These are phyloP conservation scores for Cladophialophora bantiana DNA, from an alignment of 2,329 filamentous ascomycete genomes.

Conservation along the genomic window DNA sequence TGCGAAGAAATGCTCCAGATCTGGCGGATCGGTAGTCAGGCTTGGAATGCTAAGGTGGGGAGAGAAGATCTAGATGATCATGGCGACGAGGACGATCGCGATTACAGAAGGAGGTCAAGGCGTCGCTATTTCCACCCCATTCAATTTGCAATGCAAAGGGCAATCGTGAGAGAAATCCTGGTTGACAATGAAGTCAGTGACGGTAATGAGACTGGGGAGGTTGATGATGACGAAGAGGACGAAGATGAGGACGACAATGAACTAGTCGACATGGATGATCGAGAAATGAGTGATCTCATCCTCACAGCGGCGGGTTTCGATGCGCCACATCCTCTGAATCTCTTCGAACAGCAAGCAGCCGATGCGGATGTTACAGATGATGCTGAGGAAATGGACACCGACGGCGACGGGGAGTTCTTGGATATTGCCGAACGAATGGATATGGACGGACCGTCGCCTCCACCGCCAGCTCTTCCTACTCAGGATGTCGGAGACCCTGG, in stretches of 20 bases:
- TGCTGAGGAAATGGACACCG: conserved; percentile 54
- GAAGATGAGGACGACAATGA: conserved; percentile 46
- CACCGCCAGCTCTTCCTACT: conserved; percentile 65
- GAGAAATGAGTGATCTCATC: conserved; percentile 36
- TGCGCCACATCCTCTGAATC: conserved; percentile 27
- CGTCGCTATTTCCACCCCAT: conserved; percentile 51
- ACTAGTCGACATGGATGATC: conserved; percentile 34
- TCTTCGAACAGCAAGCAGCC: conserved; percentile 32
- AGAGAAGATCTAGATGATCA: conserved; percentile 84
- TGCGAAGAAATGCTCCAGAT: conserved; percentile 90
- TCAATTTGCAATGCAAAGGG: conserved; percentile 47
- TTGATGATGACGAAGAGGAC: conserved; percentile 53
- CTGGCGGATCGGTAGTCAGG: conserved; percentile 86
- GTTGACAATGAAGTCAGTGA: conserved; percentile 45
- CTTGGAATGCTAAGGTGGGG: conserved; percentile 78
- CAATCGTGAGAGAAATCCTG: conserved; percentile 51
- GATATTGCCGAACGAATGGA: conserved; percentile 80
- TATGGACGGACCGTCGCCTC: conserved; percentile 73
- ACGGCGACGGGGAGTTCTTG: conserved; percentile 68
- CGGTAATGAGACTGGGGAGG: conserved; percentile 56
- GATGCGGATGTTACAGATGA: conserved; percentile 47
- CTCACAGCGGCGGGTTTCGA: conserved; percentile 32
- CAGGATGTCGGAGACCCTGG: conserved; percentile 25
- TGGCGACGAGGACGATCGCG: conserved; percentile 64
- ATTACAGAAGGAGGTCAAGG: conserved; percentile 49